These are phyloP conservation scores for Globisporangium orthogonon DNA, from an alignment of 352 stramenopile species.

Conservation along the genomic window DNA sequence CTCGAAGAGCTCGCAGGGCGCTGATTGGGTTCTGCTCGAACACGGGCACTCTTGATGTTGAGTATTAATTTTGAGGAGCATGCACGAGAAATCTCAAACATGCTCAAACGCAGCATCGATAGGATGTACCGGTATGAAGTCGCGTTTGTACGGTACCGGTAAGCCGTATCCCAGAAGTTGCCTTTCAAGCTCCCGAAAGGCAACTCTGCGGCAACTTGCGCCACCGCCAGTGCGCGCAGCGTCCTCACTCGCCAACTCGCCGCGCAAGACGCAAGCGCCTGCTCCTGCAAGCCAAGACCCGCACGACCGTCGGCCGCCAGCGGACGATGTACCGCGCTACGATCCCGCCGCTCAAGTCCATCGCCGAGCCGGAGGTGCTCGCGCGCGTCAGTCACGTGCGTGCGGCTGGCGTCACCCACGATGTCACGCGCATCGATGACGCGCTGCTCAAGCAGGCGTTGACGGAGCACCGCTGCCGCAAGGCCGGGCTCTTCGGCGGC, in stretches of 20 bases:
- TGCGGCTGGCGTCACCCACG: not conserved
- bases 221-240: too few relatives aligned
- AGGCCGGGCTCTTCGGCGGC: not conserved
- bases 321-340: not conserved
- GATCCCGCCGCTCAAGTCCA: not conserved
- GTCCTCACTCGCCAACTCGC: not conserved
- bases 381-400: not conserved
- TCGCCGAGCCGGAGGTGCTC: not conserved
- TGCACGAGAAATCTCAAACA: too few relatives aligned
- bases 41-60: too few relatives aligned
- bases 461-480: not conserved
- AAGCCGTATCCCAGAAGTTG: not conserved
- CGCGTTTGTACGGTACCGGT: not conserved
- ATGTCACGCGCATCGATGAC: not conserved
- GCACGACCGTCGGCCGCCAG: not conserved
- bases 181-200: not conserved
- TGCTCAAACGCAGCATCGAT: too few relatives aligned
- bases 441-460: not conserved
- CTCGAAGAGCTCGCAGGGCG: constrained; percentile 10
- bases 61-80: too few relatives aligned
- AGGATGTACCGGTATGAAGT: too few relatives aligned
- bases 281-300: not conserved
- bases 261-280: not conserved
- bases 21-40: not conserved
- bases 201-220: not conserved